Percentiles rank a stretch among this genome's conserved stretches.
Conservation (phyloP, 768 basidiomycete genomes). For the Pisolithus microcarpus region DNA sequence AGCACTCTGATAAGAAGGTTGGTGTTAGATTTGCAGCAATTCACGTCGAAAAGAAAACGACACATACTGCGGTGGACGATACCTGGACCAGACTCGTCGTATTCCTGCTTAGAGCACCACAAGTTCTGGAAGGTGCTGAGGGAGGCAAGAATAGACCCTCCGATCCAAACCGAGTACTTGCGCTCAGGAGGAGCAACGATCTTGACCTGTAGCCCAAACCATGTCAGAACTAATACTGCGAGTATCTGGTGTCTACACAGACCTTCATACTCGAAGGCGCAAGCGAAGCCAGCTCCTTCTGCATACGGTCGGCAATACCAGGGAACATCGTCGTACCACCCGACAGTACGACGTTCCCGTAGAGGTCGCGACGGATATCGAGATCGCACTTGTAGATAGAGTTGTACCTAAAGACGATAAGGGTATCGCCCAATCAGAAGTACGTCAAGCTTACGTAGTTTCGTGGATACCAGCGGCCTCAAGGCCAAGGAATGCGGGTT, state of each 20-base stretch:
- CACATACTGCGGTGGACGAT: slow-evolving; percentile 72
- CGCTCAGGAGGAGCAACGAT: slow-evolving; percentile 90
- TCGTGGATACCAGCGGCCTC: slow-evolving; percentile 84
- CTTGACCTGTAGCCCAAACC: slow-evolving; percentile 51
- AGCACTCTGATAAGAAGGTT: slow-evolving; percentile 16
- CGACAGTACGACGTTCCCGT: slow-evolving; percentile 39
- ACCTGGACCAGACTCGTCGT: slow-evolving; percentile 77
- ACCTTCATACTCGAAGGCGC: slow-evolving; percentile 82
- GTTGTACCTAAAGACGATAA: slow-evolving; percentile 36
- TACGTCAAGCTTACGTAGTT: slow-evolving; percentile 38
- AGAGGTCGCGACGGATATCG: slow-evolving; percentile 40
- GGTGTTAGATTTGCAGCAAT: not conserved
- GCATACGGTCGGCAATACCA: slow-evolving; percentile 93
- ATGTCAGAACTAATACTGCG: not conserved
- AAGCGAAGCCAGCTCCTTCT: slow-evolving; percentile 83
- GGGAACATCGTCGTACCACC: slow-evolving; percentile 96
- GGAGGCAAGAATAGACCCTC: slow-evolving; percentile 80
- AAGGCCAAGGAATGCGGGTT: slow-evolving; percentile 52
- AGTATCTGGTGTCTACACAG: slow-evolving; percentile 8
- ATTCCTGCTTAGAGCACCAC: slow-evolving; percentile 92
- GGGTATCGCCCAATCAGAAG: not conserved
- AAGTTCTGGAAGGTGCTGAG: slow-evolving; percentile 95
- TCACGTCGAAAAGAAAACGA: not conserved
- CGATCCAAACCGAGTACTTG: slow-evolving; percentile 96
- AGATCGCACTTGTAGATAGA: slow-evolving; percentile 65